Percentiles rank a stretch among this genome's conserved stretches.
phyloP scores from a whole-genome alignment of 805 yeast species.

The Tetrapisispora fleetii region DNA sequence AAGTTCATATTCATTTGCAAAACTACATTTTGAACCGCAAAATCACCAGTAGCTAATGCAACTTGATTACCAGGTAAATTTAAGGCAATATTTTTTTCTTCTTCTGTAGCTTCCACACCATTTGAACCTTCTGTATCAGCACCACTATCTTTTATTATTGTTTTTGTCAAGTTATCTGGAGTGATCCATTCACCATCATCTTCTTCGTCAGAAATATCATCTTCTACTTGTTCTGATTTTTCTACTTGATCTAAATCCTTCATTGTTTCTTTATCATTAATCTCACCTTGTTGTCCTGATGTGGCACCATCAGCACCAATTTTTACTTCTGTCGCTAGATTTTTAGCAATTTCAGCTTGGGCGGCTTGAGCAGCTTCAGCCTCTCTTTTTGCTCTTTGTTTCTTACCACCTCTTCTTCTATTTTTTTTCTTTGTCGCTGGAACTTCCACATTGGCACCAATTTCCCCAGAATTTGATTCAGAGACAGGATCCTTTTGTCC shows the following conservation, averaged over 20 bases:
- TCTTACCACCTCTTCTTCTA: conserved; percentile 57
- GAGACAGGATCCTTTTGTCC: conserved; percentile 12
- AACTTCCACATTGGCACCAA: neutral
- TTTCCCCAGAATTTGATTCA: neutral
- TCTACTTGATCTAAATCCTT: conserved; percentile 3
- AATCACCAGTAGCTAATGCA: conserved; percentile 91
- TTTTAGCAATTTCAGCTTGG: neutral
- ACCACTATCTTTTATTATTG: conserved; percentile 57
- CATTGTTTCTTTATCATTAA: conserved; percentile 1
- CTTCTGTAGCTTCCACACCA: conserved; percentile 30
- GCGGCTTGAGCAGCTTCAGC: conserved; percentile 14
- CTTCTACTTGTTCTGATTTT: conserved; percentile 11
- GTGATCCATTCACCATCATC: conserved; percentile 94
- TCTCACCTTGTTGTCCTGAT: neutral
- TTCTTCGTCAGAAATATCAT: conserved; percentile 40
- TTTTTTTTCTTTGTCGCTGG: conserved; percentile 30
- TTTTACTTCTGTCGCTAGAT: neutral
- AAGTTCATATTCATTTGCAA: conserved; percentile 82
- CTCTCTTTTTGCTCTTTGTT: conserved; percentile 50
- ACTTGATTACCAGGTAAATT: conserved; percentile 42
- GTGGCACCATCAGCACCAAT: neutral
- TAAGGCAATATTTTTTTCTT: conserved; percentile 15
- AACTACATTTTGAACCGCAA: conserved; percentile 93
- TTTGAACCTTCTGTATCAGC: conserved; percentile 37
- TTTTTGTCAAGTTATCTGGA: conserved; percentile 68